These are phyloP conservation scores for Neodidymelliopsis sp. DNA, from an alignment of 2,329 filamentous ascomycete genomes.

Conservation along the genomic window DNA sequence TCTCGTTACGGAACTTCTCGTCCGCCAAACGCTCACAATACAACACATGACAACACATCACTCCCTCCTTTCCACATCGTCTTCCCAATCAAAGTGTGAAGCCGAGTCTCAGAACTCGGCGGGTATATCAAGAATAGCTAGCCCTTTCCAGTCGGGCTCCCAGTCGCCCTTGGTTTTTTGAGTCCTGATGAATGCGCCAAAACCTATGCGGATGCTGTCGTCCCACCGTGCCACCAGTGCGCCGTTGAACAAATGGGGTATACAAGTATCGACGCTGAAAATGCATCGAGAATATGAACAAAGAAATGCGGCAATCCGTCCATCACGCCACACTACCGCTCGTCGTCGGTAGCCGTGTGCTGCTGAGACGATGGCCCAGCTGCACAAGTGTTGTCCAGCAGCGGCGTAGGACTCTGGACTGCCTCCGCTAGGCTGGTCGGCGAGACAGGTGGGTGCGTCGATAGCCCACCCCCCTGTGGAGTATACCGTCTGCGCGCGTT, in stretches of 20 bases:
- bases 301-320: slow-evolving; percentile 22
- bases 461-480: slow-evolving; percentile 24
- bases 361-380: slow-evolving; percentile 3
- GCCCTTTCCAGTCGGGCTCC: slow-evolving; percentile 8
- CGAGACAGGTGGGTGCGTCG: slow-evolving; percentile 11
- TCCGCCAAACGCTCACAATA: background rate
- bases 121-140: slow-evolving; percentile 38
- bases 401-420: slow-evolving; percentile 12
- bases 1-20: background rate
- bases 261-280: slow-evolving; percentile 30
- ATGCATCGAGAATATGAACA: slow-evolving; percentile 30
- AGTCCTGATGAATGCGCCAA: slow-evolving; percentile 30
- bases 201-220: slow-evolving; percentile 36
- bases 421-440: slow-evolving; percentile 14
- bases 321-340: slow-evolving; percentile 32
- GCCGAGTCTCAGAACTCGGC: slow-evolving; percentile 32
- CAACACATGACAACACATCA: too few relatives aligned
- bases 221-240: slow-evolving; percentile 27
- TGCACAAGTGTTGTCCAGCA: slow-evolving; percentile 9
- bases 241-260: slow-evolving; percentile 31
- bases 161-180: slow-evolving; percentile 23
- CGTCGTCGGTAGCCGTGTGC: slow-evolving; percentile 28
- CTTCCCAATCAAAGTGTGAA: slow-evolving; percentile 20
- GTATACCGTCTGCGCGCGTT: slow-evolving; percentile 38
- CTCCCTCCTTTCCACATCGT: background rate